phyloP scores from a whole-genome alignment of 2,329 filamentous ascomycete genomes.

The Fusarium lateritium region DNA sequence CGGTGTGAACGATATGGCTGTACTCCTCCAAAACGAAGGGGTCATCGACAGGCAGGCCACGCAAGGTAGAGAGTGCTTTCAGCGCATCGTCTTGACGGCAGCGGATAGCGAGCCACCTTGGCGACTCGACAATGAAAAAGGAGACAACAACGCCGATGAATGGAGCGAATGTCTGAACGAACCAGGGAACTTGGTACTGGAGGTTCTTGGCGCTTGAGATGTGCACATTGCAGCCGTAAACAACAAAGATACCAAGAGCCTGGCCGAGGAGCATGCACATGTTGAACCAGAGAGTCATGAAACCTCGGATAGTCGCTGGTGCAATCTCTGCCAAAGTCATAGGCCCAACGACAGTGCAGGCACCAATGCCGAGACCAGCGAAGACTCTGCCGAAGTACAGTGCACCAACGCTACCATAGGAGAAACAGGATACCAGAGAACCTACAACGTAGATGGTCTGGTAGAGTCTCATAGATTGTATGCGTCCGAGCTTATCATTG shows the following conservation, averaged over 20 bases:
- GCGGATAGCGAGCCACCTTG: conserved; percentile 29
- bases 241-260: conserved; percentile 32
- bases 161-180: conserved; percentile 37
- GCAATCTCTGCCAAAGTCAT: conserved; percentile 41
- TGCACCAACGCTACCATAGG: conserved; percentile 11
- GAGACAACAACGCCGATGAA: conserved; percentile 25
- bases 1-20: conserved; percentile 23
- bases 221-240: conserved; percentile 35
- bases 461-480: too few relatives aligned
- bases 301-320: conserved; percentile 32
- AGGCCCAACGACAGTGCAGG: conserved; percentile 37
- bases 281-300: conserved; percentile 38
- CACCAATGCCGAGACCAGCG: conserved; percentile 35
- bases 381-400: conserved; percentile 36
- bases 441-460: too few relatives aligned
- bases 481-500: too few relatives aligned
- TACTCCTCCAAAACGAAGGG: neutral
- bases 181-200: conserved; percentile 36
- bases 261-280: conserved; percentile 32
- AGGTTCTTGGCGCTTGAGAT: conserved; percentile 22
- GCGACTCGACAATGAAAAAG: conserved; percentile 33
- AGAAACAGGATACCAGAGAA: too few relatives aligned
- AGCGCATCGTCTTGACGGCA: conserved; percentile 14
- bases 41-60: conserved; percentile 17
- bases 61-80: conserved; percentile 17